Evolutionary conservation across 2,329 filamentous ascomycete genomes (phyloP).

Genomic region (Endothia cerciana): DNA sequence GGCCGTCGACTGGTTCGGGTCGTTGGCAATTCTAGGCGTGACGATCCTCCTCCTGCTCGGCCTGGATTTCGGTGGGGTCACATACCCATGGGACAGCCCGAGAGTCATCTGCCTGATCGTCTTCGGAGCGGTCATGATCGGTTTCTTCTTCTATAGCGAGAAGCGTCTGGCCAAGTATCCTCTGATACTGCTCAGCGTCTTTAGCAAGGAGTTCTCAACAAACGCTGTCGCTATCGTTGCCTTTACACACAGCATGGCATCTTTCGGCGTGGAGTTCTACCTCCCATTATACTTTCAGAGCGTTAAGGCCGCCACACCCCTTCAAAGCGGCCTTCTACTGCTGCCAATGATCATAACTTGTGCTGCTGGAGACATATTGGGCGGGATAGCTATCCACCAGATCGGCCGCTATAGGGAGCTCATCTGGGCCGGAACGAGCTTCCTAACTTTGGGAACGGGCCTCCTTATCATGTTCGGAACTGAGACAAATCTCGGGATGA

Average conservation of each 20-base stretch:
- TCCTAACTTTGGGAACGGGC: slow-evolving; percentile 61
- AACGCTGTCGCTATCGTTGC: slow-evolving; percentile 52
- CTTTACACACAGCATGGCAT: slow-evolving; percentile 50
- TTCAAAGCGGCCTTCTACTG: slow-evolving; percentile 51
- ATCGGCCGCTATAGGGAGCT: slow-evolving; percentile 59
- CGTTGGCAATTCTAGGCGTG: slow-evolving; percentile 60
- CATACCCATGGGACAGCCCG: slow-evolving; percentile 61
- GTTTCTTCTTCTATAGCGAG: slow-evolving; percentile 61
- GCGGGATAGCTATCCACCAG: slow-evolving; percentile 44
- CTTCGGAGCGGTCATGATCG: slow-evolving; percentile 53
- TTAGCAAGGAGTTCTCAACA: slow-evolving; percentile 53
- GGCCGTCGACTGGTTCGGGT: slow-evolving; percentile 63
- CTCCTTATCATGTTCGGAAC: slow-evolving; percentile 52
- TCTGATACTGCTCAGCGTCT: slow-evolving; percentile 64
- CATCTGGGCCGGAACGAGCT: slow-evolving; percentile 53
- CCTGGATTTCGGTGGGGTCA: slow-evolving; percentile 68
- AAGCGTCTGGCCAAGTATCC: slow-evolving; percentile 63
- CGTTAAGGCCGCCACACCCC: slow-evolving; percentile 57
- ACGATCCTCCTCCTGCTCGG: slow-evolving; percentile 69
- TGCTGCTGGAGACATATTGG: slow-evolving; percentile 7
- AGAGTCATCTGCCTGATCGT: slow-evolving; percentile 62
- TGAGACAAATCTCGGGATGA: neutral
- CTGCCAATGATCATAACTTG: slow-evolving; percentile 12
- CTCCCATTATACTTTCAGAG: slow-evolving; percentile 71
- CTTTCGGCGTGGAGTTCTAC: slow-evolving; percentile 67